Evolutionary conservation across 495 filamentous ascomycete species (phyloP).

Genomic region (Aspergillus egyptiacus): DNA sequence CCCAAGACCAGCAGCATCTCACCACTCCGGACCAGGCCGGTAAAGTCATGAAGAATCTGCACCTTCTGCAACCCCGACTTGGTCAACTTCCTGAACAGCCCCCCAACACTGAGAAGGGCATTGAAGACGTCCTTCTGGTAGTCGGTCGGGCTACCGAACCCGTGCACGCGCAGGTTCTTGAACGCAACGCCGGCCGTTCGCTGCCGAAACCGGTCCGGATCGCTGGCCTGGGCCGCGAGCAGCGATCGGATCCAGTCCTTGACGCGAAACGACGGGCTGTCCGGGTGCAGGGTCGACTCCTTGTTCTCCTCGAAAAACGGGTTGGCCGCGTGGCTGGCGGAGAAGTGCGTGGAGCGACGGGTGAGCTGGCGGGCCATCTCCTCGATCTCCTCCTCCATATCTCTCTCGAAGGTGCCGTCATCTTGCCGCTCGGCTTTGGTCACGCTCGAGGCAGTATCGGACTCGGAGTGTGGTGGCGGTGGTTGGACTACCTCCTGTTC

Average conservation of each 20-base stretch:
- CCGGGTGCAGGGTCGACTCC: constrained; percentile 43
- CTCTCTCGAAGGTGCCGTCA: constrained; percentile 24
- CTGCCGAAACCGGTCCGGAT: constrained; percentile 41
- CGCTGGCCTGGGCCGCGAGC: constrained; percentile 39
- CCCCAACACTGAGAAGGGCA: constrained; percentile 51
- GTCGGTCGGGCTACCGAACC: constrained; percentile 68
- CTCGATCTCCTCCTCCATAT: constrained; percentile 33
- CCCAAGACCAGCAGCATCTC: constrained; percentile 80
- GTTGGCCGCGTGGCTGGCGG: constrained; percentile 31
- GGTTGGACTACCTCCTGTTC: too few species aligned
- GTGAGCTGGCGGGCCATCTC: constrained; percentile 43
- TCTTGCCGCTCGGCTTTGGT: not conserved
- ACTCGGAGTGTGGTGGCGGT: not conserved
- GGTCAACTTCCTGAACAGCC: constrained; percentile 37
- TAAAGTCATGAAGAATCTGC: constrained; percentile 65
- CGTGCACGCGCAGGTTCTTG: constrained; percentile 66
- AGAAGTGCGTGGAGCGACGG: constrained; percentile 38
- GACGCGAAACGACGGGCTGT: constrained; percentile 42
- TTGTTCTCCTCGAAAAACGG: constrained; percentile 37
- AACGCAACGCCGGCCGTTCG: constrained; percentile 43
- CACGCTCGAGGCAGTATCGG: not conserved
- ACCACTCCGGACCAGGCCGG: constrained; percentile 64
- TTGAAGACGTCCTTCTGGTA: constrained; percentile 78
- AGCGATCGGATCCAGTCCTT: constrained; percentile 48
- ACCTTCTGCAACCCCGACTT: constrained; percentile 51